Percentiles rank a stretch among this genome's conserved stretches.
These are phyloP conservation scores for Tuctoria greenei DNA, from an alignment of 176 grass and related monocot genomes.

Conservation along the genomic window DNA sequence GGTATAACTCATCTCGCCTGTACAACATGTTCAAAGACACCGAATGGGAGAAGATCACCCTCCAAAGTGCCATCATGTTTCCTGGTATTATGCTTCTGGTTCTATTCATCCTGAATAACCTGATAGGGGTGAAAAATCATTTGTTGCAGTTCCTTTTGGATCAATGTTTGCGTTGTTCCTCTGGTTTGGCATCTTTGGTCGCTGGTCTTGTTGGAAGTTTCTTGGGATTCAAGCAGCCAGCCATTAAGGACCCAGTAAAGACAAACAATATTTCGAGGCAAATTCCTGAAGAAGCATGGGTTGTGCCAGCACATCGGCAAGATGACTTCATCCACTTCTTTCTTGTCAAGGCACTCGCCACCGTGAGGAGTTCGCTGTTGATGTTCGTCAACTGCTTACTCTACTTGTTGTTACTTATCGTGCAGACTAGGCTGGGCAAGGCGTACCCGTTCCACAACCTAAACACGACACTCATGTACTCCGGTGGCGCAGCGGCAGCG, in stretches of 20 bases:
- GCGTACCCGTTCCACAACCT: too few species aligned
- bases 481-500: too few species aligned
- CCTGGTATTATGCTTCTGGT: slow-evolving; percentile 67
- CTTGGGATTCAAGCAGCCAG: slow-evolving; percentile 73
- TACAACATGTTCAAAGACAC: slow-evolving; percentile 86
- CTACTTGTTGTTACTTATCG: too few species aligned
- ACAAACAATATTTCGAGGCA: too few species aligned
- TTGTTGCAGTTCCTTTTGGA: slow-evolving; percentile 73
- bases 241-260: slow-evolving; percentile 66
- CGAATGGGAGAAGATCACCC: slow-evolving; percentile 77
- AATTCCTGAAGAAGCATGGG: slow-evolving; percentile 77
- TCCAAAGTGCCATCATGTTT: slow-evolving; percentile 82
- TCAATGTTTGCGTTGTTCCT: slow-evolving; percentile 76
- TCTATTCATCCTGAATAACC: slow-evolving; percentile 70
- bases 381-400: too few species aligned
- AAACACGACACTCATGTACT: too few species aligned
- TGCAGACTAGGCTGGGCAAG: too few species aligned
- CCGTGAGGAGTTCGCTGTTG: too few species aligned
- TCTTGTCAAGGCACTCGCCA: too few species aligned
- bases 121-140: slow-evolving; percentile 89
- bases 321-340: too few species aligned
- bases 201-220: slow-evolving; percentile 75
- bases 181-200: slow-evolving; percentile 79
- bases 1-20: slow-evolving; percentile 68
- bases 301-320: too few species aligned